Evolutionary conservation across 2,329 filamentous ascomycete genomes (phyloP).

Genomic region (Pestalotiopsis sp.): DNA sequence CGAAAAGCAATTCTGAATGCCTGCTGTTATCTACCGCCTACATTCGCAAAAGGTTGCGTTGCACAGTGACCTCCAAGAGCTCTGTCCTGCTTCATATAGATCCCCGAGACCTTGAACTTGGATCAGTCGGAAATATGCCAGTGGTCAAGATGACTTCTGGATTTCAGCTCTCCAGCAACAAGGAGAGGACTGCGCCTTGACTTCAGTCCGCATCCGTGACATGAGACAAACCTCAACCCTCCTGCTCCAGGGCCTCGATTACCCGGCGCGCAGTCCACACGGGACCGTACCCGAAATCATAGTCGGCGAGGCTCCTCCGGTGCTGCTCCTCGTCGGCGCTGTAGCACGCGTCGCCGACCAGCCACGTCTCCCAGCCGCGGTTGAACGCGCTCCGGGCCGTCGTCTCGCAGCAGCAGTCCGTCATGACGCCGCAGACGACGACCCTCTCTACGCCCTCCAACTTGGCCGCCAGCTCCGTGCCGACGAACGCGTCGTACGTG

Average conservation of each 20-base stretch:
- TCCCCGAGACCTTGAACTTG: background rate
- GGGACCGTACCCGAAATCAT: slow-evolving; percentile 34
- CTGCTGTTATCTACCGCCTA: background rate
- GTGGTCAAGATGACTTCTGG: background rate
- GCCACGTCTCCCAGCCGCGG: slow-evolving; percentile 39
- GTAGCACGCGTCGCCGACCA: slow-evolving; percentile 37
- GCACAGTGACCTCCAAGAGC: background rate
- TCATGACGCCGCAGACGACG: slow-evolving; percentile 41
- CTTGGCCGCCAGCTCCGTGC: slow-evolving; percentile 31
- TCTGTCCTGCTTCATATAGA: background rate
- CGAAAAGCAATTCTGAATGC: background rate
- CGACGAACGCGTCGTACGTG: slow-evolving; percentile 40
- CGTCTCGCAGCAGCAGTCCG: slow-evolving; percentile 41
- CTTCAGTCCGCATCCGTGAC: too few relatives aligned
- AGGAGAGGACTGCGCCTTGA: background rate
- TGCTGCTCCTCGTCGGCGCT: slow-evolving; percentile 34
- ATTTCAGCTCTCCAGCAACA: background rate
- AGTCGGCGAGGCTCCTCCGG: slow-evolving; percentile 30
- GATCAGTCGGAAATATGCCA: background rate
- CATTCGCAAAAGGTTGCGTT: background rate
- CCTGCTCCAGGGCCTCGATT: background rate
- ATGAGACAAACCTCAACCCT: background rate
- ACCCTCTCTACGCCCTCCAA: slow-evolving; percentile 29
- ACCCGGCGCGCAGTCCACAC: background rate
- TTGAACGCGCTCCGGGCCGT: slow-evolving; percentile 38